Conservation (phyloP, 495 filamentous ascomycete species). For the Penicillium robsamsonii region DNA sequence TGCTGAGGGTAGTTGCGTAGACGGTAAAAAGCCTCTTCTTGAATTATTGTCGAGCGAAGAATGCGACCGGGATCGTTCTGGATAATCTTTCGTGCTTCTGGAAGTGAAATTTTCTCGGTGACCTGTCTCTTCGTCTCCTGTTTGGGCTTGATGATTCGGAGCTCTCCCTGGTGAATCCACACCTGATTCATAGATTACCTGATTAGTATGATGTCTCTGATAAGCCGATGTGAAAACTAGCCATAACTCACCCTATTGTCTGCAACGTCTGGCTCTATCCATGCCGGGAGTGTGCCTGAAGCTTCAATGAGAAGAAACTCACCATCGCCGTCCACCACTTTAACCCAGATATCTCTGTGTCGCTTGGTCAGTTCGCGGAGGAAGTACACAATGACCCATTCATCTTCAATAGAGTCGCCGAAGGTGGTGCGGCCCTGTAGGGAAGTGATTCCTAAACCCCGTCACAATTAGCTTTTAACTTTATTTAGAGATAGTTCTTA, state of each 20-base stretch:
- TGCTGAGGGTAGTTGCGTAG: slow-evolving; percentile 76
- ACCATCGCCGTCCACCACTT: slow-evolving; percentile 82
- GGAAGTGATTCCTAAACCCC: slow-evolving; percentile 37
- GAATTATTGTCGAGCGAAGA: slow-evolving; percentile 65
- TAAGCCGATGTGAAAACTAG: neutral
- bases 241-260: slow-evolving; percentile 62
- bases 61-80: slow-evolving; percentile 49
- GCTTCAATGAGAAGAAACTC: slow-evolving; percentile 96
- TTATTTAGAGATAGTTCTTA: neutral
- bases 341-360: slow-evolving; percentile 76
- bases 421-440: slow-evolving; percentile 76
- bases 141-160: slow-evolving; percentile 69
- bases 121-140: slow-evolving; percentile 32
- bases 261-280: slow-evolving; percentile 90
- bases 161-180: slow-evolving; percentile 73
- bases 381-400: slow-evolving; percentile 93
- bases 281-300: slow-evolving; percentile 79
- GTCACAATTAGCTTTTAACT: slow-evolving; percentile 7
- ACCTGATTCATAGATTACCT: slow-evolving; percentile 38
- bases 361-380: slow-evolving; percentile 76
- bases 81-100: slow-evolving; percentile 60
- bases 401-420: slow-evolving; percentile 92
- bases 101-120: slow-evolving; percentile 52
- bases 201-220: neutral
- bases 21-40: slow-evolving; percentile 88